phyloP scores from a whole-genome alignment of 176 grass and related monocot genomes.

The Triticum aestivum region IWGSC_CS_RefSeq_v2.1 NC_057808.1:355820969-355821468 shows the following conservation, averaged over 20 bases:
- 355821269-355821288: background rate
- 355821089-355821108: constrained; percentile 11
- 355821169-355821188: constrained; percentile 1
- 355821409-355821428: background rate
- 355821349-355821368: background rate
- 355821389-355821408: background rate
- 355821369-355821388: background rate
- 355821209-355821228: background rate
- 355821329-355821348: background rate
- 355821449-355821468: background rate
- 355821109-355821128: background rate
- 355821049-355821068: background rate
- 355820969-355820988: constrained; percentile 23
- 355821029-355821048: background rate
- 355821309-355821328: background rate
- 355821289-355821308: background rate
- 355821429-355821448: background rate
- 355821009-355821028: background rate
- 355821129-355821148: background rate
- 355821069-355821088: constrained; percentile 20
- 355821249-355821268: background rate
- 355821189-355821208: background rate
- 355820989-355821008: constrained; percentile 14
- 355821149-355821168: background rate
- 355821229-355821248: background rate